Evolutionary conservation across 2,329 filamentous ascomycete genomes (phyloP).

Genomic region (Claviceps sp.): DNA sequence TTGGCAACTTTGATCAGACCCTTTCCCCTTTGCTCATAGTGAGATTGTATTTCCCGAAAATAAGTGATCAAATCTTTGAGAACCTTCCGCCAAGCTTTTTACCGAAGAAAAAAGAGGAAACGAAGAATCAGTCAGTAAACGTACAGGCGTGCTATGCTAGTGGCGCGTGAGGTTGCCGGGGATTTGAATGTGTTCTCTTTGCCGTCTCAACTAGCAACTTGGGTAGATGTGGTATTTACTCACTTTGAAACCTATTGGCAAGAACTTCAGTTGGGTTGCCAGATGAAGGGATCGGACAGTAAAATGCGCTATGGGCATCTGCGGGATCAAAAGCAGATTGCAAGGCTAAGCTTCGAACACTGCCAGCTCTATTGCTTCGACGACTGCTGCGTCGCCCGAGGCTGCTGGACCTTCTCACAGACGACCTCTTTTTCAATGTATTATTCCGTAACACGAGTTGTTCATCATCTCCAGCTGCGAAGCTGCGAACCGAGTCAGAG

Average conservation of each 20-base stretch:
- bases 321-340: constrained; percentile 55
- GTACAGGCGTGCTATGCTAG: background rate
- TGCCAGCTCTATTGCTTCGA: constrained; percentile 71
- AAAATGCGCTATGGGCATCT: constrained; percentile 71
- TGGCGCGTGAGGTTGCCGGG: background rate
- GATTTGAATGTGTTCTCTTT: background rate
- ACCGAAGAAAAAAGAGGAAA: background rate
- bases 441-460: constrained; percentile 38
- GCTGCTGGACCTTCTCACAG: constrained; percentile 59
- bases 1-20: constrained; percentile 71
- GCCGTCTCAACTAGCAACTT: background rate
- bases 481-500: constrained; percentile 45
- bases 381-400: constrained; percentile 71
- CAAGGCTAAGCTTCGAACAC: constrained; percentile 66
- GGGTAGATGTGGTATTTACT: constrained; percentile 13
- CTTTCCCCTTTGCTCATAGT: constrained; percentile 79
- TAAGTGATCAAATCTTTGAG: constrained; percentile 90
- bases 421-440: constrained; percentile 81
- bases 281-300: constrained; percentile 75
- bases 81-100: constrained; percentile 78
- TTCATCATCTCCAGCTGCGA: constrained; percentile 31
- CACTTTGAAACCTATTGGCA: constrained; percentile 79
- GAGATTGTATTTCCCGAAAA: constrained; percentile 80
- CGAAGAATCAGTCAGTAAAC: background rate
- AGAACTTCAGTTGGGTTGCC: constrained; percentile 81